Conservation (phyloP, 176 grass and related monocot genomes). For the Alopecurus myosuroides region DNA sequence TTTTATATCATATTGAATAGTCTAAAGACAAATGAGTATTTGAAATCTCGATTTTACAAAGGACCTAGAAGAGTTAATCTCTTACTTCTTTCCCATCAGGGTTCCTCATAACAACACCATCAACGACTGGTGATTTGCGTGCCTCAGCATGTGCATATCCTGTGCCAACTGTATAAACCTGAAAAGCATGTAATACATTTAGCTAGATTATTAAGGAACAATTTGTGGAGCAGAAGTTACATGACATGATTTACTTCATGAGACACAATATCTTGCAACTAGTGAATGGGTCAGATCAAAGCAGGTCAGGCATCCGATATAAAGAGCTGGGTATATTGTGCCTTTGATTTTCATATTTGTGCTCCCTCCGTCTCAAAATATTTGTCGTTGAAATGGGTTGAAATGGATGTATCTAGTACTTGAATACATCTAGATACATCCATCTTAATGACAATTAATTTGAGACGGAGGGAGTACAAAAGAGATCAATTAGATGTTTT, state of each 20-base stretch:
- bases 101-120: constrained; percentile 99
- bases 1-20: not conserved
- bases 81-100: constrained; percentile 95
- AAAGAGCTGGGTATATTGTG: not conserved
- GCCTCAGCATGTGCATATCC: constrained; percentile 99
- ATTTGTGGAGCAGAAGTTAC: not conserved
- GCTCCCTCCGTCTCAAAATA: no score
- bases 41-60: constrained; percentile 17
- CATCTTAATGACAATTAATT: no score
- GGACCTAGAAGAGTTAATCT: constrained; percentile 1
- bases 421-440: no score
- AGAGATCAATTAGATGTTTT: not conserved
- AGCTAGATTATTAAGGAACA: constrained; percentile 3
- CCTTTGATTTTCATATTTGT: not conserved
- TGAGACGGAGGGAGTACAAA: no score
- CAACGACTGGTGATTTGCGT: constrained; percentile 96
- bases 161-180: constrained; percentile 98
- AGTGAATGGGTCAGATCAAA: not conserved
- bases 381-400: no score
- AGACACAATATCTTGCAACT: not conserved
- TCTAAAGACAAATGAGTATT: not conserved
- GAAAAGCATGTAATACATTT: constrained; percentile 31
- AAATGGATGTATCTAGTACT: no score
- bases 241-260: not conserved
- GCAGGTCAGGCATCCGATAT: not conserved